Percentiles rank a stretch among this genome's conserved stretches.
These are phyloP conservation scores for Quercus ilex DNA, from an alignment of 306 rosid species.

Conservation along the genomic window DNA sequence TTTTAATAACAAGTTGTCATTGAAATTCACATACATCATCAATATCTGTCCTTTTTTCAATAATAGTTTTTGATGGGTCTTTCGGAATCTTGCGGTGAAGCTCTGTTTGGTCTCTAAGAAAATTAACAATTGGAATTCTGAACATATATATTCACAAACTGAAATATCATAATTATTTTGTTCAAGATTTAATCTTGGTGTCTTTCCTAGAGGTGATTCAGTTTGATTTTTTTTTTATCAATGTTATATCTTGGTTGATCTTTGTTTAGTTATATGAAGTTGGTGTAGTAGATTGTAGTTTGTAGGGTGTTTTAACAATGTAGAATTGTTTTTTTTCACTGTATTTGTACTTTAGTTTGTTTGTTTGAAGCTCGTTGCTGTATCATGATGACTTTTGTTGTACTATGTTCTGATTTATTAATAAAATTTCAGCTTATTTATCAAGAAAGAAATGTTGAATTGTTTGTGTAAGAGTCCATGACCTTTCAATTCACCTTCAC, in stretches of 20 bases:
- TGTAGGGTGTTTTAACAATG: neutral
- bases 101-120: neutral
- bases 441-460: neutral
- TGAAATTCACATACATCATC: neutral
- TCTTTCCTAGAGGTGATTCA: neutral
- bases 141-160: neutral
- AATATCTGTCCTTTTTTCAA: neutral
- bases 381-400: neutral
- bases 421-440: neutral
- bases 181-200: neutral
- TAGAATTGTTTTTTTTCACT: neutral
- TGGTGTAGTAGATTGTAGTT: neutral
- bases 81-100: neutral
- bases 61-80: neutral
- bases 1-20: neutral
- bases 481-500: conserved; percentile 14
- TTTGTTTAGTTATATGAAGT: neutral
- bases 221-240: neutral
- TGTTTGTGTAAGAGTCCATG: conserved; percentile 5
- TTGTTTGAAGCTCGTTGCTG: no score
- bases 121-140: neutral
- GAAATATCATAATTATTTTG: neutral
- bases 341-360: no score
- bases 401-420: neutral
- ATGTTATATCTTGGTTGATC: neutral